phyloP scores from a whole-genome alignment of 1,284 basidiomycete species.

The Fomitopsis betulina region DNA sequence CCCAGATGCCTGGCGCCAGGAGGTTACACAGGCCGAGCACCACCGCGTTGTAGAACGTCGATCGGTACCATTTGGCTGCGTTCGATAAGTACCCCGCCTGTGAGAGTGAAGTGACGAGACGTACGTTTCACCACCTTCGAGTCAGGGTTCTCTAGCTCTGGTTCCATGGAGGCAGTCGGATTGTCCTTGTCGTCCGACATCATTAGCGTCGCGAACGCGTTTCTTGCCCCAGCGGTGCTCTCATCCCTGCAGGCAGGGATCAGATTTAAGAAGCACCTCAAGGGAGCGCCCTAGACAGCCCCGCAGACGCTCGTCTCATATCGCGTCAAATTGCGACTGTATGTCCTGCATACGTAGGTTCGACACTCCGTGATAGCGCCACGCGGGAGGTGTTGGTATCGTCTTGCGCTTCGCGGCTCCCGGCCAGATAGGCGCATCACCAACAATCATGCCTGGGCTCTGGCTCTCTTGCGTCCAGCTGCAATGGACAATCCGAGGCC shows the following conservation, averaged over 20 bases:
- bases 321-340: no score
- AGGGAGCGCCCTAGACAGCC: background rate
- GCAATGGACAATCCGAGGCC: no score
- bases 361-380: no score
- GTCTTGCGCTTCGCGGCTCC: no score
- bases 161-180: background rate
- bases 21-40: background rate
- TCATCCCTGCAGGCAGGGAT: background rate
- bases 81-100: background rate
- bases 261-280: background rate
- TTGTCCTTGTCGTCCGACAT: background rate
- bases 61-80: background rate
- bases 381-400: no score
- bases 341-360: no score
- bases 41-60: background rate
- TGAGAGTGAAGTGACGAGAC: background rate
- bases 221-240: background rate
- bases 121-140: background rate
- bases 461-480: no score
- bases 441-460: no score
- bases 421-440: no score
- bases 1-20: background rate
- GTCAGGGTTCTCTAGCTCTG: background rate
- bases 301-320: background rate
- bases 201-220: background rate